A percentile compares a stretch with the other conserved stretches of the same genome.
Evolutionary conservation across 768 basidiomycete species (phyloP).

Genomic region (Lanmaoa pseudosensibilis): DNA sequence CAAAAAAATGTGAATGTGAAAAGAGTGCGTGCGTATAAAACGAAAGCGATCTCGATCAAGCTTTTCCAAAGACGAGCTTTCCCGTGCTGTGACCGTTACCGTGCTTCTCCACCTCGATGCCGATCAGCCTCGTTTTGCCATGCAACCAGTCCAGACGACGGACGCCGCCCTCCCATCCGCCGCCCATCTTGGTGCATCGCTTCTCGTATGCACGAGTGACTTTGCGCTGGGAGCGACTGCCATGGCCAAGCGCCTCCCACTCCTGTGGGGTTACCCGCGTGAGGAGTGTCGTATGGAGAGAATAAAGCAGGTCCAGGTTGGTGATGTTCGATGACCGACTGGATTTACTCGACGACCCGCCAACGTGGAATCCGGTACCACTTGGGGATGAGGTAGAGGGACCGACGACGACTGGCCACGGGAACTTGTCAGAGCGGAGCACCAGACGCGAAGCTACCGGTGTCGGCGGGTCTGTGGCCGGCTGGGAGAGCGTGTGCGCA

Average conservation of each 20-base stretch:
- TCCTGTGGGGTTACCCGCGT: slow-evolving; percentile 60
- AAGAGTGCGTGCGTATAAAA: slow-evolving; percentile 5
- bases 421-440: slow-evolving; percentile 56
- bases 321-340: slow-evolving; percentile 41
- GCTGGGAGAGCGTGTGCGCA: slow-evolving; percentile 54
- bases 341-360: slow-evolving; percentile 21
- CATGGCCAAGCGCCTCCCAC: slow-evolving; percentile 59
- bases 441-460: slow-evolving; percentile 46
- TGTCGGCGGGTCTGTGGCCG: slow-evolving; percentile 63
- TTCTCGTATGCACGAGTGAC: slow-evolving; percentile 62
- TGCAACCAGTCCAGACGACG: slow-evolving; percentile 67
- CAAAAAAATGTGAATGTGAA: not conserved
- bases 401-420: slow-evolving; percentile 58
- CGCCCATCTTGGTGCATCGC: slow-evolving; percentile 61
- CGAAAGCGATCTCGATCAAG: slow-evolving; percentile 24
- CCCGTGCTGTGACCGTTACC: slow-evolving; percentile 40
- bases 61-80: slow-evolving; percentile 48
- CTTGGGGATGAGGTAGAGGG: slow-evolving; percentile 32
- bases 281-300: slow-evolving; percentile 56
- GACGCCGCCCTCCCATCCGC: slow-evolving; percentile 70
- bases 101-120: slow-evolving; percentile 58
- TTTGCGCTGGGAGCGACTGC: slow-evolving; percentile 56
- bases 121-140: slow-evolving; percentile 56
- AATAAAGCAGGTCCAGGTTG: slow-evolving; percentile 64
- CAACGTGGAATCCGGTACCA: slow-evolving; percentile 29